phyloP scores from a whole-genome alignment of 2,329 filamentous ascomycete genomes.

The Pseudogymnoascus sp. region DNA sequence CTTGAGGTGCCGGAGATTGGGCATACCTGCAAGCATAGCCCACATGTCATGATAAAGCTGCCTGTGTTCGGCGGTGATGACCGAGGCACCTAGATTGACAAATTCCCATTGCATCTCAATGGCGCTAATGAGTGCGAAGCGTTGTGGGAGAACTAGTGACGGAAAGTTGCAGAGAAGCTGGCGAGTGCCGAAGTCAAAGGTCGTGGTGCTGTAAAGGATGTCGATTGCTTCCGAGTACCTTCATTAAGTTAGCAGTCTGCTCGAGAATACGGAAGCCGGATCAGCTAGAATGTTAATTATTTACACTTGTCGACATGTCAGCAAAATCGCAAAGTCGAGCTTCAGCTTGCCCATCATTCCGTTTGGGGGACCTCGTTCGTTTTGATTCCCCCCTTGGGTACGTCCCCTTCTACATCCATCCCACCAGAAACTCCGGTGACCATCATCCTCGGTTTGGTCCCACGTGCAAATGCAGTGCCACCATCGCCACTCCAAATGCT shows the following conservation, averaged over 20 bases:
- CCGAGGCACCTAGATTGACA: background rate
- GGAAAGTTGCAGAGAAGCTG: constrained; percentile 18
- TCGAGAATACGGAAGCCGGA: too few relatives aligned
- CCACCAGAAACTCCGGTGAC: too few relatives aligned
- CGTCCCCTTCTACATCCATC: background rate
- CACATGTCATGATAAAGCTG: background rate
- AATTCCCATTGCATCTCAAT: constrained; percentile 17
- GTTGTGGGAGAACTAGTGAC: constrained; percentile 15
- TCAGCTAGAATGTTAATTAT: background rate
- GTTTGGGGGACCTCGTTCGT: background rate
- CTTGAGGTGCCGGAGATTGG: background rate
- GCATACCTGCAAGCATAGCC: background rate
- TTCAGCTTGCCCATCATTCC: constrained; percentile 16
- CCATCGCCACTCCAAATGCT: constrained; percentile 16
- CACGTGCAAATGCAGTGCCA: constrained; percentile 14
- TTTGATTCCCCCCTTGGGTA: too few relatives aligned
- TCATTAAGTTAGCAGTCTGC: background rate
- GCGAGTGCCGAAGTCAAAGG: constrained; percentile 20
- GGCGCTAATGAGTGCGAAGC: constrained; percentile 18
- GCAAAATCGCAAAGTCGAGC: constrained; percentile 15
- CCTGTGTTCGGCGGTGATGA: background rate
- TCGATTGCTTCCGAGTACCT: constrained; percentile 20
- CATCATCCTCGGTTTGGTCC: constrained; percentile 6
- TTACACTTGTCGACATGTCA: constrained; percentile 17
- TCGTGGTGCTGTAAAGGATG: constrained; percentile 20